Conservation (phyloP, 148 eudicot species). For the Amaranthus cruentus region DNA sequence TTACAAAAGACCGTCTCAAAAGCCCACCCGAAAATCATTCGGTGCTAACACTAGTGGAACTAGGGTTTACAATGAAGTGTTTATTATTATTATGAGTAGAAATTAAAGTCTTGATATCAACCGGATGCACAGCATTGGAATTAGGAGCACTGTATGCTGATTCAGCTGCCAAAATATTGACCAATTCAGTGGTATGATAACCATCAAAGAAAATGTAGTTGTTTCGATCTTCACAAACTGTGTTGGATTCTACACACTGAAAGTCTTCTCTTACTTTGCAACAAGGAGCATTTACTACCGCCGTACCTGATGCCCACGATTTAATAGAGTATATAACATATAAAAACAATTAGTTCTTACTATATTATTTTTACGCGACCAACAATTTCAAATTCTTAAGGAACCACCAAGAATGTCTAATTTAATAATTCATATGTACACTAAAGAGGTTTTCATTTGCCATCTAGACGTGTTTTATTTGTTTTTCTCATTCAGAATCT, state of each 20-base stretch:
- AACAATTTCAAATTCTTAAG: no score
- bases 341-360: no score
- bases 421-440: no score
- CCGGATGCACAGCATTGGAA: constrained; percentile 20
- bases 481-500: no score
- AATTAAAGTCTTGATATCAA: constrained; percentile 24
- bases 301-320: constrained; percentile 9
- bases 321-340: background rate
- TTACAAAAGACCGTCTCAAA: no score
- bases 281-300: constrained; percentile 12
- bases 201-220: constrained; percentile 27
- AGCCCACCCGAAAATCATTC: no score
- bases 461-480: no score
- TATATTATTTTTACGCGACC: no score
- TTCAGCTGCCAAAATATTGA: constrained; percentile 13
- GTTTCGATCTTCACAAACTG: constrained; percentile 9
- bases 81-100: constrained; percentile 3
- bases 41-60: no score
- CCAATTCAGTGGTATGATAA: constrained; percentile 26
- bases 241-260: constrained; percentile 5
- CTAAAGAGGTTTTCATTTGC: no score
- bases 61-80: no score
- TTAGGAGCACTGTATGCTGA: constrained; percentile 13
- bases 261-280: constrained; percentile 24
- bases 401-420: no score